Percentiles rank a stretch among this genome's conserved stretches.
phyloP scores from a whole-genome alignment of 306 rosid genomes.

The Prunus mume region DNA sequence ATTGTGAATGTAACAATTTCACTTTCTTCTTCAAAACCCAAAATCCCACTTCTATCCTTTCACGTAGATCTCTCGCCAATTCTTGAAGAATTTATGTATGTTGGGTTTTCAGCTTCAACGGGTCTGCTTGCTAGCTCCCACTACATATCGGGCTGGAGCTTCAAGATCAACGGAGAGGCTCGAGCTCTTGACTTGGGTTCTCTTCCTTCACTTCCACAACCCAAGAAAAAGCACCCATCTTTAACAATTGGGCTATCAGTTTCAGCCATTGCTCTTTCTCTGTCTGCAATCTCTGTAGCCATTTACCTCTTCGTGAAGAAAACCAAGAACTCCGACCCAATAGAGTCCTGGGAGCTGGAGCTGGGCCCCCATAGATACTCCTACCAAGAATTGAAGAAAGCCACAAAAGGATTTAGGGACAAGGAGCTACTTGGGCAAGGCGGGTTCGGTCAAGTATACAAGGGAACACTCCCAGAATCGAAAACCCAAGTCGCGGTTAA shows the following conservation, averaged over 20 bases:
- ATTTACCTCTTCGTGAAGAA: conserved; percentile 46
- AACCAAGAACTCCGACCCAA: conserved; percentile 58
- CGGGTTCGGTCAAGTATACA: conserved; percentile 77
- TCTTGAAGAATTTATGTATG: conserved; percentile 59
- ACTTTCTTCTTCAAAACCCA: conserved; percentile 56
- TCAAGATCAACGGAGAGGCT: conserved; percentile 58
- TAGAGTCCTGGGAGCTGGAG: conserved; percentile 79
- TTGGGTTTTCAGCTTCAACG: conserved; percentile 87
- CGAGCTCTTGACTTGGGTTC: conserved; percentile 50
- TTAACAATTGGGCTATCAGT: conserved; percentile 39
- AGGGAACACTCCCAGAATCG: conserved; percentile 61
- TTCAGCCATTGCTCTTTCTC: conserved; percentile 18
- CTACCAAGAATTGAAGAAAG: conserved; percentile 72
- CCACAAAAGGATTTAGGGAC: conserved; percentile 61
- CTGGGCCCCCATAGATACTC: conserved; percentile 87
- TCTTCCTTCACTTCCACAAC: conserved; percentile 59
- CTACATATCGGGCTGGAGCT: conserved; percentile 86
- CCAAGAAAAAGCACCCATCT: conserved; percentile 50
- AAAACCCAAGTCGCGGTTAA: conserved; percentile 65
- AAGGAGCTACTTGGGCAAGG: conserved; percentile 72
- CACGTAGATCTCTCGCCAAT: conserved; percentile 52
- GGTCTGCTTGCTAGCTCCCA: conserved; percentile 94
- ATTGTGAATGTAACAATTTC: conserved; percentile 52
- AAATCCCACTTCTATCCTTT: conserved; percentile 47
- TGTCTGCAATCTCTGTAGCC: conserved; percentile 28